A percentile compares a stretch with the other conserved stretches of the same genome.
Conservation (phyloP, 495 filamentous ascomycete species). For the Xylaria palmicola region DNA sequence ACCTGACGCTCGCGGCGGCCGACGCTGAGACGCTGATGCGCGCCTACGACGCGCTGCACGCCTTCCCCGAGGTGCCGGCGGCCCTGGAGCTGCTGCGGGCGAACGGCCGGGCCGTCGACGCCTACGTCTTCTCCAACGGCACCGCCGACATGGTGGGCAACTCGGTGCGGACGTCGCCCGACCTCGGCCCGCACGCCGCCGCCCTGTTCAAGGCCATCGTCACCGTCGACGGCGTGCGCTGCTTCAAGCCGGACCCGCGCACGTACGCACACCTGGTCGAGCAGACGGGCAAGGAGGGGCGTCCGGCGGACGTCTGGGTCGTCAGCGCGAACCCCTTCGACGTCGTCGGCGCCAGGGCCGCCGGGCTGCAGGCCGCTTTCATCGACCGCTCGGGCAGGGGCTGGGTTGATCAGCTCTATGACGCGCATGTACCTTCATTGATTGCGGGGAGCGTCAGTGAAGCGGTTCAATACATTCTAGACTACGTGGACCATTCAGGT, state of each 20-base stretch:
- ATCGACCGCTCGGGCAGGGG: slow-evolving; percentile 59
- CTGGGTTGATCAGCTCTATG: slow-evolving; percentile 52
- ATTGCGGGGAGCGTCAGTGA: slow-evolving; percentile 50
- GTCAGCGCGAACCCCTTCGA: slow-evolving; percentile 82
- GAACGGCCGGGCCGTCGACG: slow-evolving; percentile 34
- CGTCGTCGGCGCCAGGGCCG: slow-evolving; percentile 55
- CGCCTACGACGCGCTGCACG: slow-evolving; percentile 66
- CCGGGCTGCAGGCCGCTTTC: slow-evolving; percentile 65
- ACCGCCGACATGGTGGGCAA: slow-evolving; percentile 61
- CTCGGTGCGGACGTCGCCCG: slow-evolving; percentile 56
- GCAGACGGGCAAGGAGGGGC: slow-evolving; percentile 46
- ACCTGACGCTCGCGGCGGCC: slow-evolving; percentile 37
- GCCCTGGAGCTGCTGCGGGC: slow-evolving; percentile 48
- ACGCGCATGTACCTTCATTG: slow-evolving; percentile 37
- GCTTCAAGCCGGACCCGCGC: slow-evolving; percentile 69
- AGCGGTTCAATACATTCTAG: slow-evolving; percentile 42
- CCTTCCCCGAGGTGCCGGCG: slow-evolving; percentile 66
- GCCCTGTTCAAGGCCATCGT: slow-evolving; percentile 56
- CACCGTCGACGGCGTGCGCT: slow-evolving; percentile 58
- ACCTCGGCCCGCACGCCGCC: slow-evolving; percentile 44
- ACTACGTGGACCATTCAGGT: slow-evolving; percentile 10
- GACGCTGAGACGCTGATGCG: slow-evolving; percentile 54
- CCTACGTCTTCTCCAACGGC: slow-evolving; percentile 78
- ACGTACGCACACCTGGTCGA: slow-evolving; percentile 60
- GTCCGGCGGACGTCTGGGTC: slow-evolving; percentile 63